Conservation (phyloP, 345 rosid genomes). For the Brassica incana region DNA sequence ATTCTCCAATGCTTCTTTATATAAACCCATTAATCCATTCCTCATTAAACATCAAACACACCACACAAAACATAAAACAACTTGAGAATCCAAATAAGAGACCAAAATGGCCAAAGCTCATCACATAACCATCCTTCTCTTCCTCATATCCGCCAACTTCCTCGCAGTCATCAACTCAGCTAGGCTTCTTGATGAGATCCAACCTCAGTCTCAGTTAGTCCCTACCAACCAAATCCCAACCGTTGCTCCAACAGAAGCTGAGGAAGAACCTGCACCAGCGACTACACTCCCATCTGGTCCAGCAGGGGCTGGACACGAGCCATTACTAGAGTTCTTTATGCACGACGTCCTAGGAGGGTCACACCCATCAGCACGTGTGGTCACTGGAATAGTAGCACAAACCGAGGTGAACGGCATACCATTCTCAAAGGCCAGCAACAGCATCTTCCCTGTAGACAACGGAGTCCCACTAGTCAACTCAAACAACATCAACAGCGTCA, state of each 20-base stretch:
- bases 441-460: neutral
- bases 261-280: neutral
- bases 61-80: neutral
- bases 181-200: neutral
- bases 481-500: neutral
- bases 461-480: neutral
- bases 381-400: neutral
- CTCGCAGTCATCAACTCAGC: neutral
- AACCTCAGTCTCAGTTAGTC: neutral
- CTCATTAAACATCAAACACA: conserved; percentile 21
- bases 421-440: neutral
- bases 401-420: neutral
- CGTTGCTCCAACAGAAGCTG: neutral
- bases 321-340: neutral
- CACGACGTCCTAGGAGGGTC: neutral
- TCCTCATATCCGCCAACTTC: neutral
- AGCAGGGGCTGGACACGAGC: neutral
- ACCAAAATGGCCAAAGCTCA: neutral
- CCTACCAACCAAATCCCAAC: neutral
- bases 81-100: neutral
- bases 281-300: neutral
- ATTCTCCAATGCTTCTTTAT: conserved; percentile 14
- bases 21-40: conserved; percentile 3
- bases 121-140: neutral
- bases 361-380: neutral